Evolutionary conservation across 495 filamentous ascomycete genomes (phyloP), one percentile per base, ranked within the genome.

Genomic region (Oleoguttula mirabilis): DNA sequence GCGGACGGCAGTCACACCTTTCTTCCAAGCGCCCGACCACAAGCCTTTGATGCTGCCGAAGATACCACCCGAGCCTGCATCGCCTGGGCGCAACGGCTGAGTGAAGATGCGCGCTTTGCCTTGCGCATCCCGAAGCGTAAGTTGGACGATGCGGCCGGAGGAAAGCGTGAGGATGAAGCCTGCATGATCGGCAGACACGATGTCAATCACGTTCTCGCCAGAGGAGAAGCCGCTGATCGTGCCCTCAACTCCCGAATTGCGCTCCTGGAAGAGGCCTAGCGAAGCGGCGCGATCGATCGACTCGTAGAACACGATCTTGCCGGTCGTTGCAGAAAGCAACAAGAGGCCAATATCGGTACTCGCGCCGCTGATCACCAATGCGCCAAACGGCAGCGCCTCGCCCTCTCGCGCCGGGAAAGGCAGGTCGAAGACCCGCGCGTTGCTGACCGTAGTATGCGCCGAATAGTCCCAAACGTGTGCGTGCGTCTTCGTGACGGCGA

Each of bases 291-390:
- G 82, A 15, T 87, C 80, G 35, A 96, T 78, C 20, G 83, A 86
- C 57, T 96, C 92, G 88, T 88, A 99, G 60, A 88, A 99, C 25
- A 80, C 75, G 34, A 96, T 73, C 57, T 77, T 88, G 21, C 90
- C 90, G 24, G 69, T 85, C 14, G 71, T 71, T 1, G 87, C 85
- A 62, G 84, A 79, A 10, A 99, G 67, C 10, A 94, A 66, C 15
- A 98, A 73, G 10, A 96, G 65, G 2, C 88, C 90, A 2, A 88
- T 83, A 32, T 86, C 81, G 12, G 73, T 69, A 17, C 76, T 77
- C 11, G 77, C 75, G 25, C 79, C 82, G 19, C 32, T 35, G 2
- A 73, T 77, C 10, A 95, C 75, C 14, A 99, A 68, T 33, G 79
- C 68, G 24, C 86, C 92, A 14, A 94, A 65, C 2, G 90, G 88